A percentile compares a stretch with the other conserved stretches of the same genome.
These are phyloP conservation scores for Boechera stricta DNA, from an alignment of 345 rosid genomes.

Conservation along the genomic window DNA sequence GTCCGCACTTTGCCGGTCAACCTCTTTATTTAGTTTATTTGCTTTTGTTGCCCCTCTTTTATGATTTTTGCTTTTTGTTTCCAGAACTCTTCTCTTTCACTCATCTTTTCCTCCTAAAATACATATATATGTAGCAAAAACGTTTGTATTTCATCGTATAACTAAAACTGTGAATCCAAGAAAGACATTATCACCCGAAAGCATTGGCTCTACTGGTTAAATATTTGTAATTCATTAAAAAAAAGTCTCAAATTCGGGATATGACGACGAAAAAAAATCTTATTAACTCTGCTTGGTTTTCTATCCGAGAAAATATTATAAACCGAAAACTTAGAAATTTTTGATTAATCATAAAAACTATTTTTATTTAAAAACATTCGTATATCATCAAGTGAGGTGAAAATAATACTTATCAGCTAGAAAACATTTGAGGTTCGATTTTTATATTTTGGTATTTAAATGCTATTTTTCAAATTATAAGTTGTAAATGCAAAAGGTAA, in stretches of 20 bases:
- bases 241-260: background rate
- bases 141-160: background rate
- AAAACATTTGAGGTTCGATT: too few species aligned
- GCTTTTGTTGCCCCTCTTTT: background rate
- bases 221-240: background rate
- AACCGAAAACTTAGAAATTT: background rate
- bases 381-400: background rate
- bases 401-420: background rate
- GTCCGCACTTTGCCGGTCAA: constrained; percentile 42
- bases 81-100: constrained; percentile 1
- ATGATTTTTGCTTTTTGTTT: constrained; percentile 13
- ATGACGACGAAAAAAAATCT: background rate
- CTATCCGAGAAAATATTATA: background rate
- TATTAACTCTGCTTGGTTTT: background rate
- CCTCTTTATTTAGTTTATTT: constrained; percentile 17
- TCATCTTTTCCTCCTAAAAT: background rate
- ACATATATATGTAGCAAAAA: background rate
- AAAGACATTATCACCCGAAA: background rate
- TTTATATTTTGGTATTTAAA: background rate
- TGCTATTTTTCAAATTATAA: too few species aligned
- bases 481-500: too few species aligned
- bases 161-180: background rate
- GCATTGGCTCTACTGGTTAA: background rate
- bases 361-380: background rate
- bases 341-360: background rate